Evolutionary conservation across 2,329 filamentous ascomycete species (phyloP).

Genomic region (Stemphylium vesicarium): DNA sequence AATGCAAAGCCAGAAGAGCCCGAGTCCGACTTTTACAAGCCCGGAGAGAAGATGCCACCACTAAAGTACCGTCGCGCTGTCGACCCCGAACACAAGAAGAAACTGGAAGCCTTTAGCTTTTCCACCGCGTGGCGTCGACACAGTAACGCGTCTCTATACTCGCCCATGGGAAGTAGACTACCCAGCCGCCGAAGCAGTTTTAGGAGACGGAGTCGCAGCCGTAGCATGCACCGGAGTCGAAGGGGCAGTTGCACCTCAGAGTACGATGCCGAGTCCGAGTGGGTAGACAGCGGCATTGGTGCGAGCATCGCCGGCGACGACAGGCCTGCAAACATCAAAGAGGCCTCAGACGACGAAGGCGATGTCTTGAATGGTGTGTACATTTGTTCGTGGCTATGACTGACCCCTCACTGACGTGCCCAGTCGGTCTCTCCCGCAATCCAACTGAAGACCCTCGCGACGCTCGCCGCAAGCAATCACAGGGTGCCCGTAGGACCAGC

Average conservation of each 20-base stretch:
- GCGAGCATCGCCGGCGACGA: slow-evolving; percentile 42
- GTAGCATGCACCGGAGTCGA: slow-evolving; percentile 36
- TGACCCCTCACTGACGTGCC: slow-evolving; percentile 23
- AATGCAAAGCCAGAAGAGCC: slow-evolving; percentile 42
- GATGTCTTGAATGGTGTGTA: slow-evolving; percentile 55
- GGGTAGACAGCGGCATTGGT: slow-evolving; percentile 45
- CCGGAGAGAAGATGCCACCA: slow-evolving; percentile 59
- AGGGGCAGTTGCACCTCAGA: slow-evolving; percentile 45
- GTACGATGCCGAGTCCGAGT: slow-evolving; percentile 49
- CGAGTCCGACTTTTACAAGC: slow-evolving; percentile 57
- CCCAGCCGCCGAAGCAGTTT: slow-evolving; percentile 50
- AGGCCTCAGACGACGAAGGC: slow-evolving; percentile 54
- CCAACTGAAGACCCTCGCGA: slow-evolving; percentile 43
- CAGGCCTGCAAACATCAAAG: slow-evolving; percentile 45
- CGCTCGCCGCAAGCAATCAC: slow-evolving; percentile 31
- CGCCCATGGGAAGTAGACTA: slow-evolving; percentile 57
- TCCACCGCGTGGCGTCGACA: slow-evolving; percentile 55
- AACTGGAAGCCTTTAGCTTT: slow-evolving; percentile 57
- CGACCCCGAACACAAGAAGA: slow-evolving; percentile 58
- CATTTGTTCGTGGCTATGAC: slow-evolving; percentile 1
- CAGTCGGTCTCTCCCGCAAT: slow-evolving; percentile 46
- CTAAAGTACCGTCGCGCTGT: slow-evolving; percentile 58
- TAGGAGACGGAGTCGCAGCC: slow-evolving; percentile 39
- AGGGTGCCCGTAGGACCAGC: slow-evolving; percentile 37
- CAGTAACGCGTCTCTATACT: slow-evolving; percentile 54